Evolutionary conservation across 139 green algal genomes (phyloP).

Genomic region (Klebsormidium nitens): DNA sequence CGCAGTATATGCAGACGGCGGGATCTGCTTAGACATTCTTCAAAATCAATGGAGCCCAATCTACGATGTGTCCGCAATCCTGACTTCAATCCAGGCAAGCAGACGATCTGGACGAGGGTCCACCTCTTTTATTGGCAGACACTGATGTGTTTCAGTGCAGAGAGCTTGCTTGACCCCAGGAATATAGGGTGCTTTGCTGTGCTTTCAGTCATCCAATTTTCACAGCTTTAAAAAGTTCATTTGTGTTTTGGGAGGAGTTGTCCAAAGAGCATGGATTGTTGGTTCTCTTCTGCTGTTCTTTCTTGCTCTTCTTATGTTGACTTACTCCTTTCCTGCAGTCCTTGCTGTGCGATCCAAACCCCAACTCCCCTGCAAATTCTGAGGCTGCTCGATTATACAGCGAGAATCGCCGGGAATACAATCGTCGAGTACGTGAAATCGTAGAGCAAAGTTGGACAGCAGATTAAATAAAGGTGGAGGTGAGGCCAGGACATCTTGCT

Average conservation of each 20-base stretch:
- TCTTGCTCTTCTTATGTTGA: slow-evolving; percentile 12
- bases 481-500: too few relatives aligned
- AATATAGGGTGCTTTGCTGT: not conserved
- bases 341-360: slow-evolving; percentile 94
- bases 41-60: slow-evolving; percentile 99
- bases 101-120: too few relatives aligned
- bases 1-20: slow-evolving; percentile 89
- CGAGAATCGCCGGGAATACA: slow-evolving; percentile 89
- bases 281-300: slow-evolving; percentile 13
- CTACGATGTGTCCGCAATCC: slow-evolving; percentile 93
- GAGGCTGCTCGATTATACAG: slow-evolving; percentile 89
- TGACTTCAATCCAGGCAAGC: slow-evolving; percentile 79
- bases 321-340: too few relatives aligned
- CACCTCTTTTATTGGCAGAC: too few relatives aligned
- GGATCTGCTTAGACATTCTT: slow-evolving; percentile 97
- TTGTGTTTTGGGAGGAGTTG: not conserved
- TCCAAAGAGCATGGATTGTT: not conserved
- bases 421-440: slow-evolving; percentile 74
- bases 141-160: too few relatives aligned
- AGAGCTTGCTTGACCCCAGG: not conserved
- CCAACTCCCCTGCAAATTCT: slow-evolving; percentile 93
- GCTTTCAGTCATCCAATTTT: not conserved
- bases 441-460: slow-evolving; percentile 67
- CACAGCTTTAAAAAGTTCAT: not conserved
- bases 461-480: too few relatives aligned